A percentile compares a stretch with the other conserved stretches of the same genome.
These are phyloP conservation scores for Areca catechu DNA, from an alignment of 176 grass and related monocot species.

Conservation along the genomic window DNA sequence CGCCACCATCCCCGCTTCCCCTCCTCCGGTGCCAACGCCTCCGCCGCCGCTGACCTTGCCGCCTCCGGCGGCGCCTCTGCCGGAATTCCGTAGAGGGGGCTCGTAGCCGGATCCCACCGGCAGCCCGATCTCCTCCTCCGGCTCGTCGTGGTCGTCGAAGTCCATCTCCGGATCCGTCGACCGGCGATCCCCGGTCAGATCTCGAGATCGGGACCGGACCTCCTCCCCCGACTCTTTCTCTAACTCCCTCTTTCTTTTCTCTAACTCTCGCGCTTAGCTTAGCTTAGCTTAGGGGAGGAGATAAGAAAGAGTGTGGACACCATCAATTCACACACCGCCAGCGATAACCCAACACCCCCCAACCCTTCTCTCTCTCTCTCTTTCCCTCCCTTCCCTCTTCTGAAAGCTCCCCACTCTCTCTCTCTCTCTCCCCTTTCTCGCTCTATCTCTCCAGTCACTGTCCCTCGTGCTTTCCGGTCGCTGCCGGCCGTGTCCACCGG, in stretches of 20 bases:
- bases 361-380: no score
- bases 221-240: neutral
- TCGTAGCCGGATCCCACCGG: slow-evolving; percentile 46
- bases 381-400: neutral
- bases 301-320: no score
- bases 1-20: neutral
- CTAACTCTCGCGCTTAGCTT: neutral
- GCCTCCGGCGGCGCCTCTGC: slow-evolving; percentile 6
- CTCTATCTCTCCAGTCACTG: slow-evolving; percentile 14
- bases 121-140: slow-evolving; percentile 25
- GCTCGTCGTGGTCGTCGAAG: slow-evolving; percentile 52
- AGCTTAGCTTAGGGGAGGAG: no score
- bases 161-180: slow-evolving; percentile 27
- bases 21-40: neutral
- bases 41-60: neutral
- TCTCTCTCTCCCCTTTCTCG: slow-evolving; percentile 13
- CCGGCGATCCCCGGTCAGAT: slow-evolving; percentile 5
- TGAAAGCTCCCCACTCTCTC: slow-evolving; percentile 6
- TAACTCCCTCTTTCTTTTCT: neutral
- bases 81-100: slow-evolving; percentile 7
- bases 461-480: neutral
- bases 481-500: slow-evolving; percentile 1
- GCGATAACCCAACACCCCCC: no score
- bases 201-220: neutral
- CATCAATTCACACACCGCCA: no score